Evolutionary conservation across 306 rosid genomes (phyloP), one percentile per base, ranked within the genome.

Genomic region (Trifolium fragiferum): DNA sequence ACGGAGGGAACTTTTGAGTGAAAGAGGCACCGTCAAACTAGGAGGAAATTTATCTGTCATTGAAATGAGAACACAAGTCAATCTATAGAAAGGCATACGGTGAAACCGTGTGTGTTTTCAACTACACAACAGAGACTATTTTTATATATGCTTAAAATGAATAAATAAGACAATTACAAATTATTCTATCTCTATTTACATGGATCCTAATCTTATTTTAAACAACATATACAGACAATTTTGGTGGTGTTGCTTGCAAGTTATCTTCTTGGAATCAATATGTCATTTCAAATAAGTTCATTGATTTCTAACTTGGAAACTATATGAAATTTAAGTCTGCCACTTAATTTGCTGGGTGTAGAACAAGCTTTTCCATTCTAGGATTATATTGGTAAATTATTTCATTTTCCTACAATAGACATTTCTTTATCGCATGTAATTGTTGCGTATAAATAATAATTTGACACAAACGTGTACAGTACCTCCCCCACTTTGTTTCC

Each of bases 401-500:
- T 63, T 73, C 10, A 61, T 59, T 46, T 70, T 74, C n/a, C 27
- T 19, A 4, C 14, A 68, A 68, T 40, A 9, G 21, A 58, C n/a
- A 54, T 23, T 59, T 66, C 68, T 20, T 54, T 66, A 38, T 70
- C 57, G 49, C 16, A n/a, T 20, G 47, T 66, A 75, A 59, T 13
- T 35, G 44, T 21, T 65, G 12, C 10, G 75, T 55, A 44, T 73
- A 4, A 30, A 30, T 30, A 20, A 78, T 54, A 25, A 46, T 55
- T 65, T 41, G 32, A 27, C 5, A 54, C 14, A 67, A 59, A 38
- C 68, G 6, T 46, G 21, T 68, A 66, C 55, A 70, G n/a, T 85
- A 90, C 95, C 96, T 82, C 86, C 92, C 11, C 18, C 82, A 60
- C 87, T 87, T 76, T 94, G 96, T 87, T 90, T 90, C 98, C 98